A percentile compares a stretch with the other conserved stretches of the same genome.
These are phyloP conservation scores for Ophiosphaerella herpotricha DNA, from an alignment of 2,329 filamentous ascomycete genomes.

Conservation along the genomic window DNA sequence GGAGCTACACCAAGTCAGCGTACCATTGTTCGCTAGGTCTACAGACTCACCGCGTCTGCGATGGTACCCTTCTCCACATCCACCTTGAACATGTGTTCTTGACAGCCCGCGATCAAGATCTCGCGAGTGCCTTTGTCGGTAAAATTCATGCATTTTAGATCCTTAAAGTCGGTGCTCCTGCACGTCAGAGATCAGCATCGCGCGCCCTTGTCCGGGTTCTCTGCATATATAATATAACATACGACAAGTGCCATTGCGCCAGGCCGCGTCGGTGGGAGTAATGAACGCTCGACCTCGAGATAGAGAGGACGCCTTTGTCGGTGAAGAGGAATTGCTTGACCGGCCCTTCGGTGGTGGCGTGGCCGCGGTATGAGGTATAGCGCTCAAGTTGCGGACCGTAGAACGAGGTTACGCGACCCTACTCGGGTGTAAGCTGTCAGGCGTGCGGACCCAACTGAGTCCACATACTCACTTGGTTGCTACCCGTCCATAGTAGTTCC, in stretches of 20 bases:
- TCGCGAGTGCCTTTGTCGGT: constrained; percentile 83
- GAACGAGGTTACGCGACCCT: constrained; percentile 90
- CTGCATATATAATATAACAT: constrained; percentile 38
- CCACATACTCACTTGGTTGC: constrained; percentile 72
- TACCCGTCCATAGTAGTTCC: constrained; percentile 91
- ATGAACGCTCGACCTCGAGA: constrained; percentile 83
- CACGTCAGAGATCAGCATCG: constrained; percentile 21
- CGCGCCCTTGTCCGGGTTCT: not conserved
- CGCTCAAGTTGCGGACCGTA: constrained; percentile 81
- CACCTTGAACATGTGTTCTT: constrained; percentile 81
- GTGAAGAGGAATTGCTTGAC: constrained; percentile 90
- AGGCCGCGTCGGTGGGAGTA: constrained; percentile 83
- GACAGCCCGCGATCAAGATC: constrained; percentile 84
- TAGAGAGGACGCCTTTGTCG: constrained; percentile 84
- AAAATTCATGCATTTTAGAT: constrained; percentile 93
- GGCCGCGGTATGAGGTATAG: constrained; percentile 89
- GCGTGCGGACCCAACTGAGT: not conserved
- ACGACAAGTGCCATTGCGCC: constrained; percentile 86
- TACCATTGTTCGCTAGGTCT: constrained; percentile 14
- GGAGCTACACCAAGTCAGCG: constrained; percentile 57
- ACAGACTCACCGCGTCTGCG: constrained; percentile 44
- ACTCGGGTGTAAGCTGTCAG: constrained; percentile 13
- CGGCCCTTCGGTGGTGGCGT: constrained; percentile 71
- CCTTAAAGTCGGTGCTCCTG: constrained; percentile 76
- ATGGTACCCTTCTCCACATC: constrained; percentile 63